phyloP scores from a whole-genome alignment of 352 stramenopile species.

The Globisporangium perplexum region DNA sequence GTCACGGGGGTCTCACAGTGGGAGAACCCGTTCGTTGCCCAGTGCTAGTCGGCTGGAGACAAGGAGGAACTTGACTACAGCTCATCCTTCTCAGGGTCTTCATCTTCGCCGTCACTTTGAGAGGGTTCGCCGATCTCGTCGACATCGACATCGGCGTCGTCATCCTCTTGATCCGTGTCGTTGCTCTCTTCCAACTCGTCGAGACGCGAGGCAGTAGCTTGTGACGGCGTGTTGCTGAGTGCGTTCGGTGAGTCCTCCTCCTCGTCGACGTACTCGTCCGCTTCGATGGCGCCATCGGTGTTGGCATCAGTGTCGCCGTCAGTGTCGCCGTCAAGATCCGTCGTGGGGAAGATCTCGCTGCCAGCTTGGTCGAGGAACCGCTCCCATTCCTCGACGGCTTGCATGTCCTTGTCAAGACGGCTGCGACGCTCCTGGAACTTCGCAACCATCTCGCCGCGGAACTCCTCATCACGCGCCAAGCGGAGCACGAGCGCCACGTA shows the following conservation, averaged over 20 bases:
- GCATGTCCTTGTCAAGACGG: conserved; percentile 33
- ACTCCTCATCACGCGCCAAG: conserved; percentile 35
- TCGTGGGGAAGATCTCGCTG: conserved; percentile 20
- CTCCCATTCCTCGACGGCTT: conserved; percentile 64
- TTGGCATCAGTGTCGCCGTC: background rate
- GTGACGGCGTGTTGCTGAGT: too few relatives aligned
- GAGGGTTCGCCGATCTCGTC: background rate
- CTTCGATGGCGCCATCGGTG: background rate
- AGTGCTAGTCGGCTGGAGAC: conserved; percentile 1
- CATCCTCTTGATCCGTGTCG: background rate
- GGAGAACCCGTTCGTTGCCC: conserved; percentile 22
- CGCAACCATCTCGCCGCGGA: conserved; percentile 36
- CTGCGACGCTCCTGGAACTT: conserved; percentile 34
- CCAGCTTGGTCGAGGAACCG: conserved; percentile 57
- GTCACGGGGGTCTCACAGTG: conserved; percentile 48
- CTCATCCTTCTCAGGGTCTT: background rate
- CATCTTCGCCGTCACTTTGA: background rate
- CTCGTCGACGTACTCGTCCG: background rate
- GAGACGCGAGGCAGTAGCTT: background rate
- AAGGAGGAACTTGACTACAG: background rate
- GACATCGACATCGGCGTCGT: background rate
- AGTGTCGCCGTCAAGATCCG: conserved; percentile 1
- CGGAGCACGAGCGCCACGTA: conserved; percentile 52
- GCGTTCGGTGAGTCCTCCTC: too few relatives aligned
- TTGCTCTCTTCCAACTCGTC: too few relatives aligned